Evolutionary conservation across 2,329 filamentous ascomycete species (phyloP), one percentile per base, ranked within the genome.

Genomic region (Tolypocladium sp.): DNA sequence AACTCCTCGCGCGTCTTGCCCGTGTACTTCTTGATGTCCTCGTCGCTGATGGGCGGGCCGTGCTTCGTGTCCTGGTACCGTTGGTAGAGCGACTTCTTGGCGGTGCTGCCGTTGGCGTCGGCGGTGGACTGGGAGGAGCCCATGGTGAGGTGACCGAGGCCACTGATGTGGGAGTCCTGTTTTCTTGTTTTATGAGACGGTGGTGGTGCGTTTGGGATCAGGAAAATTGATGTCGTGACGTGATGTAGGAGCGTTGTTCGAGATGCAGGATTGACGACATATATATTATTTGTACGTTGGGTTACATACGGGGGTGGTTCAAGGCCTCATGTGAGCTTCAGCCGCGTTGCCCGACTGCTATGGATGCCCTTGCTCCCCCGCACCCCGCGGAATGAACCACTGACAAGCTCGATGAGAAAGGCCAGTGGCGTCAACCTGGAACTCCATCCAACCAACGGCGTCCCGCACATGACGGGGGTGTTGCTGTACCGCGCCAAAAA

Each of bases 1-100:
- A 78, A 66, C 63, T 73, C 66, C 2, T 66, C 68, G 44, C 71
- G 69, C 37, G 64, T 65, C 63, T 71, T 77, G 64, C 76, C 75
- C 40, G 74, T 76, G 69, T 76, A 75, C 61, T 75, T 76, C 35
- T 68, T 56, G 35, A 77, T 63, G 61, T 76, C 74, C 13, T 73
- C 73, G 59, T 77, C 74, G 61, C 69, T 72, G 53, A 74, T 68
- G 27, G 66, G 63, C 13, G 59, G 57, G 53, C 67, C 64, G 42
- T 64, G 65, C 62, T 74, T 74, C 49, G 68, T 66, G 53, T 69
- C 68, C 56, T 71, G 67, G 59, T 64, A 68, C 58, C 70, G 67
- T 40, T 68, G 64, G 63, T 71, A 74, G 37, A 74, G 61, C 9
- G 69, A 69, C 57, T 66, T 68, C 30, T 72, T 68, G 42, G 52